phyloP scores from a whole-genome alignment of 2,329 filamentous ascomycete species.

The Fonsecaea pugnacius region DNA sequence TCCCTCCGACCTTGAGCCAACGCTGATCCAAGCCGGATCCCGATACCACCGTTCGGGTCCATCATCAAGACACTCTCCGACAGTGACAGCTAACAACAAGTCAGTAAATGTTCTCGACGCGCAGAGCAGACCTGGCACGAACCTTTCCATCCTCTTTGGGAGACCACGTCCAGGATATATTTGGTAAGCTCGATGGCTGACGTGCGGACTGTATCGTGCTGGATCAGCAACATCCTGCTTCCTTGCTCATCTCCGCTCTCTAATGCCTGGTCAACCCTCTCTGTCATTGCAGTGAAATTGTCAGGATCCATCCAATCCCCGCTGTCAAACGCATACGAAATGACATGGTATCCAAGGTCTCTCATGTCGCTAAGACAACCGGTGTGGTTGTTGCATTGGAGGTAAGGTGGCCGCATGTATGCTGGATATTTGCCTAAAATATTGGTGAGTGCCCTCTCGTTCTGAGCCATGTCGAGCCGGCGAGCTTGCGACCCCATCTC shows the following conservation, averaged over 20 bases:
- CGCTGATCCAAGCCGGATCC: conserved; percentile 24
- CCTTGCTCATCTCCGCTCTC: neutral
- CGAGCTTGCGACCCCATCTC: conserved; percentile 46
- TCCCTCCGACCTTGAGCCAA: conserved; percentile 14
- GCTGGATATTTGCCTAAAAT: conserved; percentile 57
- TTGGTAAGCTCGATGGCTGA: conserved; percentile 32
- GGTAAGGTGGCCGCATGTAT: conserved; percentile 60
- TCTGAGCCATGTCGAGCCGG: conserved; percentile 50
- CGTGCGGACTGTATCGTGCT: conserved; percentile 29
- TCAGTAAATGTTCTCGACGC: conserved; percentile 35
- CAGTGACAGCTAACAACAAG: conserved; percentile 45
- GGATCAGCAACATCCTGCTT: conserved; percentile 30
- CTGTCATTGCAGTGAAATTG: conserved; percentile 28
- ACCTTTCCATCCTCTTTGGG: conserved; percentile 28
- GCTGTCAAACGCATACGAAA: conserved; percentile 54
- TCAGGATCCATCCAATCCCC: conserved; percentile 46
- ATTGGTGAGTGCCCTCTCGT: conserved; percentile 54
- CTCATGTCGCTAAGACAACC: conserved; percentile 51
- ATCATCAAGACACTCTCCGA: conserved; percentile 51
- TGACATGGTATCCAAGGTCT: conserved; percentile 55
- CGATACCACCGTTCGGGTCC: conserved; percentile 49
- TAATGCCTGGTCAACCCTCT: conserved; percentile 23
- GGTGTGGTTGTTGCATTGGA: conserved; percentile 44
- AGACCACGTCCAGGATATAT: conserved; percentile 22
- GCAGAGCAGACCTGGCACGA: neutral